Conservation (phyloP, 331 rosid species). For the Pyracantha coccinea region DNA sequence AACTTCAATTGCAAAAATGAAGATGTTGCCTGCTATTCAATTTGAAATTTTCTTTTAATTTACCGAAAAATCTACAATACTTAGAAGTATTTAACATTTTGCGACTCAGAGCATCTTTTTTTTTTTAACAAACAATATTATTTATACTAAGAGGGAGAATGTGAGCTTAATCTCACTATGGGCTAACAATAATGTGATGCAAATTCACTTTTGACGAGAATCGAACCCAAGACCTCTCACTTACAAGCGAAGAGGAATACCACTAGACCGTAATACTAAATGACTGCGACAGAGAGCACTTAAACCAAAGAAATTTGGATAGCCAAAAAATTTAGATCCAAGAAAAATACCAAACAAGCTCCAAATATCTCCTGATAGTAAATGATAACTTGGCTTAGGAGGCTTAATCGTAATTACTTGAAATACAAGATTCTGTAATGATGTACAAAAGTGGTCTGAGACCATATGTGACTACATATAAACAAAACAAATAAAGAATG, state of each 20-base stretch:
- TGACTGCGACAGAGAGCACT: too few species aligned
- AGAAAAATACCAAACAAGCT: neutral
- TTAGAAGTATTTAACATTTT: accelerated
- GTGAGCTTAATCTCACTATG: too few species aligned
- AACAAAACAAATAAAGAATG: neutral
- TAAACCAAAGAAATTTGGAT: neutral
- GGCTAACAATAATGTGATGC: too few species aligned
- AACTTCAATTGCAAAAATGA: neutral
- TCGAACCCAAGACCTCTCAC: too few species aligned
- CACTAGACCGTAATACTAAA: too few species aligned
- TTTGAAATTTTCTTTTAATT: neutral
- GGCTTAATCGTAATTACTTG: neutral
- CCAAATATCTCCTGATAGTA: neutral
- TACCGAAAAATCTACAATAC: too few species aligned
- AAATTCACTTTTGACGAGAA: too few species aligned
- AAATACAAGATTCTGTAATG: neutral
- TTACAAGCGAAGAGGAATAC: too few species aligned
- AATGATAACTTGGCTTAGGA: neutral
- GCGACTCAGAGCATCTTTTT: neutral
- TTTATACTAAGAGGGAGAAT: too few species aligned
- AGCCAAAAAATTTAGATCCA: neutral
- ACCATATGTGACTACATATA: neutral
- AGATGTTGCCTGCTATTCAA: neutral
- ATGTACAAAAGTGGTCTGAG: neutral
- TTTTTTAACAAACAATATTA: too few species aligned